Conservation (phyloP, 2,329 filamentous ascomycete genomes). For the Cladosporium sp. region DNA sequence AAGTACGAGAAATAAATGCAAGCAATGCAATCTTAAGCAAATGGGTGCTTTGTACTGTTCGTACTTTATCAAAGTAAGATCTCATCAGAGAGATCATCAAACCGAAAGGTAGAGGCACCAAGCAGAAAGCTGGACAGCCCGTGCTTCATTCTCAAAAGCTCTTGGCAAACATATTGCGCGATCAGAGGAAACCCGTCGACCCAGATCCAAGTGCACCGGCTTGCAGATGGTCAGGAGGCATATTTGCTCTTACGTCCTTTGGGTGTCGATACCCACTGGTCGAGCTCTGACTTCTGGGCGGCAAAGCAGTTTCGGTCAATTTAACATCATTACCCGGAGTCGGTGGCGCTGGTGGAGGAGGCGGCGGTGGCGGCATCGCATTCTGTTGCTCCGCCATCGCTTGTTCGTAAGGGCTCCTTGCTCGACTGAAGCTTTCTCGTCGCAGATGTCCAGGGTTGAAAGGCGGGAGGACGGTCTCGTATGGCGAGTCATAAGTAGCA, state of each 20-base stretch:
- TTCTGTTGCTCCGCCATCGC: constrained; percentile 23
- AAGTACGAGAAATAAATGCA: too few species aligned
- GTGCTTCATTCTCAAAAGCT: not conserved
- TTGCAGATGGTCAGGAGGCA: constrained; percentile 45
- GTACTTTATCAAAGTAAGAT: too few species aligned
- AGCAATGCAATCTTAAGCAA: too few species aligned
- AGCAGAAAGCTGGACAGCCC: too few species aligned
- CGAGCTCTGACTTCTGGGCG: constrained; percentile 23
- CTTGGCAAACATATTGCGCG: not conserved
- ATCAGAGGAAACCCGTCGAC: constrained; percentile 27
- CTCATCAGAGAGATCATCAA: too few species aligned
- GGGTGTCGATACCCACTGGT: constrained; percentile 34
- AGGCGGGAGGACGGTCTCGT: constrained; percentile 39
- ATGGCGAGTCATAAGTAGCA: constrained; percentile 32
- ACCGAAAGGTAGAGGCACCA: too few species aligned
- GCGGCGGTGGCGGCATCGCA: constrained; percentile 25
- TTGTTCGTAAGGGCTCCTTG: constrained; percentile 30
- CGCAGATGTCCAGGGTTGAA: constrained; percentile 18
- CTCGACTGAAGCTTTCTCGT: constrained; percentile 20
- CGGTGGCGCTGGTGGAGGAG: constrained; percentile 35
- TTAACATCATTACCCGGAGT: constrained; percentile 19
- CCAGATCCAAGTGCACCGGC: constrained; percentile 28
- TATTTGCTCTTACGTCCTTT: constrained; percentile 47
- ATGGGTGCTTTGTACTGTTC: too few species aligned
- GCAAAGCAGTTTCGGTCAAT: constrained; percentile 38